Percentiles rank a stretch among this genome's conserved stretches.
Conservation (phyloP, 1,284 basidiomycete genomes). For the Papiliotrema fonsecae region DNA sequence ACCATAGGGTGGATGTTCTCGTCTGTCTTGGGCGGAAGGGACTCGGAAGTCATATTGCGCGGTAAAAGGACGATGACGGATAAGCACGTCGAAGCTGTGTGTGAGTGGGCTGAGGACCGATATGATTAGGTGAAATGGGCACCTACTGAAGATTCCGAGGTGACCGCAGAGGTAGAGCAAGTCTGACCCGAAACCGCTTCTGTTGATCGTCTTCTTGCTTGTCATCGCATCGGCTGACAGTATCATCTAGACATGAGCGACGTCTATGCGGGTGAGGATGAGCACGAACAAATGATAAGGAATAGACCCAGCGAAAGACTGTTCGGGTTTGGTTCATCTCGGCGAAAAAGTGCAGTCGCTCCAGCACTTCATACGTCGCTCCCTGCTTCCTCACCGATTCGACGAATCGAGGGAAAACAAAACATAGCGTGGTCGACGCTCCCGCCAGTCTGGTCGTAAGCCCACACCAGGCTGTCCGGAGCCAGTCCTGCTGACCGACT, state of each 20-base stretch:
- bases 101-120: background rate
- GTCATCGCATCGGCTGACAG: constrained; percentile 28
- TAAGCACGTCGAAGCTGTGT: constrained; percentile 17
- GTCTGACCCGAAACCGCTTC: constrained; percentile 30
- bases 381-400: constrained; percentile 21
- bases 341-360: constrained; percentile 35
- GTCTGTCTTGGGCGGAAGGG: constrained; percentile 1
- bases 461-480: too few species aligned
- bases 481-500: too few species aligned
- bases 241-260: constrained; percentile 8
- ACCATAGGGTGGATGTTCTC: constrained; percentile 11
- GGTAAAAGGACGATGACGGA: constrained; percentile 35
- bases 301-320: constrained; percentile 27
- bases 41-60: constrained; percentile 21
- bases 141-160: constrained; percentile 22
- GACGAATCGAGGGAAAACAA: constrained; percentile 23
- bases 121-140: background rate
- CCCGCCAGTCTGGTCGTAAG: constrained; percentile 8
- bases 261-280: background rate
- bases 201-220: constrained; percentile 16
- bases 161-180: constrained; percentile 18
- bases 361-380: constrained; percentile 31
- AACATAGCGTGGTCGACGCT: constrained; percentile 18
- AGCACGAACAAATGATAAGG: constrained; percentile 12
- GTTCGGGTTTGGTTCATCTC: constrained; percentile 25